phyloP scores from a whole-genome alignment of 352 stramenopile genomes.

The Globisporangium paddicum region DNA sequence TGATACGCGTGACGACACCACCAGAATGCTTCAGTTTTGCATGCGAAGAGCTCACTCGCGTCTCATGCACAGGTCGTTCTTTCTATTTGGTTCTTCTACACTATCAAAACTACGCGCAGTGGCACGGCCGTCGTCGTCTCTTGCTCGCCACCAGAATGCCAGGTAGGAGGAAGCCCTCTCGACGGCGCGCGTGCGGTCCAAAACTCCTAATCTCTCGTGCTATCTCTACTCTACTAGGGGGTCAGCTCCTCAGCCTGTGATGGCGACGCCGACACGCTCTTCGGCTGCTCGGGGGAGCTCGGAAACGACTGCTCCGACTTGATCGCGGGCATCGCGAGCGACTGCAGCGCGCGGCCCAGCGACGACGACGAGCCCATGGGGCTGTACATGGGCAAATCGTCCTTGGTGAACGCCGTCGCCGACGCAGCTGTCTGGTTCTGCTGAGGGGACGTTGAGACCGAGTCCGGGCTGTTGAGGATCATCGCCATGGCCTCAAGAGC shows the following conservation, averaged over 20 bases:
- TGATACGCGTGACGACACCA: background rate
- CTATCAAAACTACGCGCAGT: constrained; percentile 12
- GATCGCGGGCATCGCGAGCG: constrained; percentile 14
- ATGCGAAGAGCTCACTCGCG: background rate
- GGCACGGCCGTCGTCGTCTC: constrained; percentile 5
- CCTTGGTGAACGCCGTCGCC: background rate
- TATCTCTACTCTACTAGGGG: constrained; percentile 2
- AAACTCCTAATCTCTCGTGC: background rate
- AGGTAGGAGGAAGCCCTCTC: no score
- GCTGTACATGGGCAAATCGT: constrained; percentile 15
- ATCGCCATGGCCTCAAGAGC: constrained; percentile 59
- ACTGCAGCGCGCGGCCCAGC: constrained; percentile 16
- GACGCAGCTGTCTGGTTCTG: background rate
- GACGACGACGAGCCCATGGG: constrained; percentile 14
- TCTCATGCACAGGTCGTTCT: background rate
- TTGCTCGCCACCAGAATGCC: constrained; percentile 9
- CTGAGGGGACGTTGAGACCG: constrained; percentile 2
- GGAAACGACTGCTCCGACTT: background rate
- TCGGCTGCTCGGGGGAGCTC: background rate
- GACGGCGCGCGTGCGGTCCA: background rate
- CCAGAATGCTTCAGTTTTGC: background rate
- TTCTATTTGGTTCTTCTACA: constrained; percentile 3
- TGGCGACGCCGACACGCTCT: background rate
- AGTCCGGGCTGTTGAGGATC: constrained; percentile 63
- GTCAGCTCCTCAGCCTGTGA: background rate